Conservation (phyloP, 2,329 filamentous ascomycete species). For the Metarhizium sp. region DNA sequence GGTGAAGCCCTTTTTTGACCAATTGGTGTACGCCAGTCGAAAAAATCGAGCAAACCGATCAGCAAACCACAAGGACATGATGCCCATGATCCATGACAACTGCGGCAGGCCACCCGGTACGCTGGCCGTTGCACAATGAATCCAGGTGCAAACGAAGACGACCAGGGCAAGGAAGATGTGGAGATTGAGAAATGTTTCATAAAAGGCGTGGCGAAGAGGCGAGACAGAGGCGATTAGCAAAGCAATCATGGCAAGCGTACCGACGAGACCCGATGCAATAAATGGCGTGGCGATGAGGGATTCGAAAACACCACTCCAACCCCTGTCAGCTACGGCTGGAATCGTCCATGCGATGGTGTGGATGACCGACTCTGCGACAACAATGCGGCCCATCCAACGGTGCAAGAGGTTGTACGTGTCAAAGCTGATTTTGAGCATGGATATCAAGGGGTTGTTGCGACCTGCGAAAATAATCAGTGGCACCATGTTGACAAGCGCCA, state of each 20-base stretch:
- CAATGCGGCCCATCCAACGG: slow-evolving; percentile 69
- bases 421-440: slow-evolving; percentile 76
- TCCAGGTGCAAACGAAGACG: slow-evolving; percentile 61
- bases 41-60: slow-evolving; percentile 59
- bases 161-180: slow-evolving; percentile 70
- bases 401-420: slow-evolving; percentile 81
- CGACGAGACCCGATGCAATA: slow-evolving; percentile 55
- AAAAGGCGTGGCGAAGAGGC: slow-evolving; percentile 84
- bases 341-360: slow-evolving; percentile 68
- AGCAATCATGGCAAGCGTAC: slow-evolving; percentile 50
- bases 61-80: slow-evolving; percentile 66
- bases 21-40: slow-evolving; percentile 58
- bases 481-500: slow-evolving; percentile 85
- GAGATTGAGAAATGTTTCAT: slow-evolving; percentile 86
- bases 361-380: slow-evolving; percentile 56
- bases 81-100: slow-evolving; percentile 62
- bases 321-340: slow-evolving; percentile 57
- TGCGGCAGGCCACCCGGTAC: slow-evolving; percentile 55
- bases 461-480: slow-evolving; percentile 82
- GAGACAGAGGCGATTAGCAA: slow-evolving; percentile 65
- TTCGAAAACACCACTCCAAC: slow-evolving; percentile 47
- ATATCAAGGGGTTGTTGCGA: slow-evolving; percentile 87
- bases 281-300: slow-evolving; percentile 52
- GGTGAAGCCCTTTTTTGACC: slow-evolving; percentile 47
- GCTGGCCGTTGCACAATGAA: slow-evolving; percentile 63